Base-by-base conservation (phyloP, 2,329 filamentous ascomycete species). In the Cordyceps tenuipes region DNA sequence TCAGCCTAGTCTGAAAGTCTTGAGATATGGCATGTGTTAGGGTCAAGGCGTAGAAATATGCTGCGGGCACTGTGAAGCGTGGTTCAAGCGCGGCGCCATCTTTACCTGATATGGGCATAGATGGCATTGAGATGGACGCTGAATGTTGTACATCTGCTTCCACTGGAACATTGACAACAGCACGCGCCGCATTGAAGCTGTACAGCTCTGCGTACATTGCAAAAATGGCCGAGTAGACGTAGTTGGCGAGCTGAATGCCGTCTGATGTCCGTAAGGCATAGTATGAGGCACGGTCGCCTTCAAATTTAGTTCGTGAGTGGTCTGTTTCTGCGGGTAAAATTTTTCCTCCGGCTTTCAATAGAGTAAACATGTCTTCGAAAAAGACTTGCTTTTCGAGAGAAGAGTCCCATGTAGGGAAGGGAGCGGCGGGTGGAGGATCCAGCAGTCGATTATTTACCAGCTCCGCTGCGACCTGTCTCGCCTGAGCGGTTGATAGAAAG, bases 311-410 rank as follows among this genome's bases (percentile, higher is more conserved):
- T 13, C 57, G 44, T 29, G 57, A 41, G 23, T 53, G 57, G 13
- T 59, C 57, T 12, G 43, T 47, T 9, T 36, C 29, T 53, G 46
- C 19, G 21, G 8, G 23, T 10, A 21, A 21, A 26, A 53, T 43
- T 9, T 41, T 9, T 3, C 41, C 57, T 1, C 57, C 57, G 5
- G 36, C 12, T 9, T 15, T 26, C 17, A 13, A 47, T 17, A 26
- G 23, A 26, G 57, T 59, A 47, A 34, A 59, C 57, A 59, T 59
- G 26, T 59, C 49, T 44, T 59, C 57, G 21, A 59, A 59, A 12
- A 59, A 31, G 3, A 43, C 51, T 57, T 49, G 12, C 23, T 23
- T 15, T 29, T 12, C 51, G 15, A 39, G 34, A 36, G 8, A 6
- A 12, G 10, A 13, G 41, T 36, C 23, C 29, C 43, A 59, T 8